Evolutionary conservation across 2,329 filamentous ascomycete genomes (phyloP).

Genomic region (Colletotrichum musicola): DNA sequence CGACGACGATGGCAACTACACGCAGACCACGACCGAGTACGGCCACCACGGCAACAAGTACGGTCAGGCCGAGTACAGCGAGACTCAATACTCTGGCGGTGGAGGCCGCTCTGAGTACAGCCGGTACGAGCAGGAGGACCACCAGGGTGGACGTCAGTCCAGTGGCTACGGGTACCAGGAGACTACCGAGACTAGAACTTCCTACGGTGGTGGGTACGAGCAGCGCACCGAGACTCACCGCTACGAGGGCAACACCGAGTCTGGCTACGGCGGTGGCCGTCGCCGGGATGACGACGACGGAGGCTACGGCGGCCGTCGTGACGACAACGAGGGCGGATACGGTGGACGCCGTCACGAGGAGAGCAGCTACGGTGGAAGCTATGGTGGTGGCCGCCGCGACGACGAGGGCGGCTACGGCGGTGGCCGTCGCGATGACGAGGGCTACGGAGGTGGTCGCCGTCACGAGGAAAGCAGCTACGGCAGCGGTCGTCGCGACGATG

Average conservation of each 20-base stretch:
- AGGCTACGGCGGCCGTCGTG: conserved; percentile 43
- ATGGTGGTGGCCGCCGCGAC: conserved; percentile 43
- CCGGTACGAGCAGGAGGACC: conserved; percentile 70
- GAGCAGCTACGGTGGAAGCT: conserved; percentile 44
- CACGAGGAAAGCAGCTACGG: conserved; percentile 27
- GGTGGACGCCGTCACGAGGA: conserved; percentile 42
- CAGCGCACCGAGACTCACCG: conserved; percentile 68
- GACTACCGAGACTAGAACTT: conserved; percentile 65
- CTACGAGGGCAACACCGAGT: conserved; percentile 51
- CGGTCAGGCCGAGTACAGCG: conserved; percentile 70
- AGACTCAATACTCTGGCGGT: conserved; percentile 70
- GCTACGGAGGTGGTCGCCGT: conserved; percentile 16
- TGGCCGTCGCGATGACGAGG: conserved; percentile 41
- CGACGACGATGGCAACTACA: conserved; percentile 71
- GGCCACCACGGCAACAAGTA: conserved; percentile 69
- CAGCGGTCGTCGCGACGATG: conserved; percentile 42
- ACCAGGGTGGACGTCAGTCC: conserved; percentile 51
- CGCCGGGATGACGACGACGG: conserved; percentile 41
- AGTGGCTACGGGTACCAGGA: conserved; percentile 71
- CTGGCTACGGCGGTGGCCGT: conserved; percentile 41
- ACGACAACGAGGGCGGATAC: conserved; percentile 39
- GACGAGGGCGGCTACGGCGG: conserved; percentile 43
- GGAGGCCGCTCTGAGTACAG: conserved; percentile 70
- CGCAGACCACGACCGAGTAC: conserved; percentile 72
- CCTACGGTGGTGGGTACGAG: conserved; percentile 68